Conservation (phyloP, 441 rosid species). For the Gossypium aridum region DNA sequence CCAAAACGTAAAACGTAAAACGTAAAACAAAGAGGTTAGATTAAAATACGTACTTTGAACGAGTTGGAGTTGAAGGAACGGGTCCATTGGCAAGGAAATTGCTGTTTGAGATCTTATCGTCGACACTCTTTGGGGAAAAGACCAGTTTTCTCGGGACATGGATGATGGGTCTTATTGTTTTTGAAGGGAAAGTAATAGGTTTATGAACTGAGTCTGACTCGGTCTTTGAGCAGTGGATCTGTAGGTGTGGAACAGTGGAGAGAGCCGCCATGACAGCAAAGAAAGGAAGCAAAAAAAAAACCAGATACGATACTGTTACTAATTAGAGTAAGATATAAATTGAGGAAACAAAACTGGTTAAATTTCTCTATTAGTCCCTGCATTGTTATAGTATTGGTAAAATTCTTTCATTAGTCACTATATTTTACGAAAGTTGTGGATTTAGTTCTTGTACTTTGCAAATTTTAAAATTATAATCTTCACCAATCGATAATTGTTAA, state of each 20-base stretch:
- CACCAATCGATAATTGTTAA: too few species aligned
- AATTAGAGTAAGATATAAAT: background rate
- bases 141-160: background rate
- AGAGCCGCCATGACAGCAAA: constrained; percentile 7
- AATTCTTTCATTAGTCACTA: too few species aligned
- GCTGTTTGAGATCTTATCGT: background rate
- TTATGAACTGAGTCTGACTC: background rate
- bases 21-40: background rate
- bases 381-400: too few species aligned
- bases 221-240: background rate
- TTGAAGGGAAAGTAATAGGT: constrained; percentile 4
- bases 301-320: background rate
- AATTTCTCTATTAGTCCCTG: too few species aligned
- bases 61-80: background rate
- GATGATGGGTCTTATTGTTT: background rate
- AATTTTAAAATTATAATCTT: too few species aligned
- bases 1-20: background rate
- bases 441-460: too few species aligned
- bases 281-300: background rate
- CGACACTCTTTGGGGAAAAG: background rate
- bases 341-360: background rate
- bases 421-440: too few species aligned
- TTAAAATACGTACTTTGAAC: background rate
- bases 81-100: background rate
- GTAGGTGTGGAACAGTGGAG: background rate